Base-by-base conservation (phyloP, 257 asterid genomes). In the Datura wrightii region DNA sequence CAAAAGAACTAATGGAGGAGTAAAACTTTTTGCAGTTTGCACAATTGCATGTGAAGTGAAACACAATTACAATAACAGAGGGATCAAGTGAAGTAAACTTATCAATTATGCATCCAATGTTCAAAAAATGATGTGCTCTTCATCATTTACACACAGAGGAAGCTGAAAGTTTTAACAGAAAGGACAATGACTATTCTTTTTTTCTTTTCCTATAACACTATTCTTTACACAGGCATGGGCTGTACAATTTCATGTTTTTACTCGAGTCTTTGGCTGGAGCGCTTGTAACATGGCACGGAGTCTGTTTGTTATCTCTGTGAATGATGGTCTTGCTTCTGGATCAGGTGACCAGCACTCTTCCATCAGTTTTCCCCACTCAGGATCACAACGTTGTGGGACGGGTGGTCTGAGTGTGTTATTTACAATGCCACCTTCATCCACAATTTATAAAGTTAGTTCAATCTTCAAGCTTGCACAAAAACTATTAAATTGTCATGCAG, bases 281-380 rank as follows among this genome's bases (percentile, higher is more conserved):
- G 90, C 88, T 53, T 50, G 86, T 5, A 92, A 92, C 94, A 96
- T 91, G 58, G 60, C 83, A 15, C 93, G 93, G 63, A 96, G 89
- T 87, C 94, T 87, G 83, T 91, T 91, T n/a, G 98, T 91, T 86
- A 96, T 91, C 86, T 96, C 96, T 34, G 98, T 91, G 85, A 96
- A 96, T 3, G 98, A 89, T 7, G 99, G 98, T 87, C 99, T 89
- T 6, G 87, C 86, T 42, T 85, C 85, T 16, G 99, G 98, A 84
- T 94, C 95, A 50, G 88, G 93, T 19, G 96, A 91, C 99, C 99
- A 96, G 89, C 99, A 96, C 79, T 95, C 97, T 84, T 93, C 98
- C 98, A 94, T 94, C 90, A 96, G 81, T 60, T 86, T 88, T 86
- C 89, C 90, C 99, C 99, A 96, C 67, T 89, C 95, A 0, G 92